Evolutionary conservation across 495 filamentous ascomycete species (phyloP).

Genomic region (Glutinoglossum americanum): DNA sequence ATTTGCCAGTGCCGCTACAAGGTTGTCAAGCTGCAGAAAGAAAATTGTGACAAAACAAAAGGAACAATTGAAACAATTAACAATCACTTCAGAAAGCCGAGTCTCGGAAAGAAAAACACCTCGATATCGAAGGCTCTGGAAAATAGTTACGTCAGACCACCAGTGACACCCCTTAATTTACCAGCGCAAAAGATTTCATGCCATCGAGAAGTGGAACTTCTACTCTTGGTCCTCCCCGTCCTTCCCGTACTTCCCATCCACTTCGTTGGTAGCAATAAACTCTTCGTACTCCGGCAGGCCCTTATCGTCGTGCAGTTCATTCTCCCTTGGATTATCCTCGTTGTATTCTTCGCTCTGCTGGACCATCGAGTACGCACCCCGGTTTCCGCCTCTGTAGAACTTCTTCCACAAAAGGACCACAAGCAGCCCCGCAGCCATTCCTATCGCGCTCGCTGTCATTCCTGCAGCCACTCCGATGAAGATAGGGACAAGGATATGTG

Average conservation of each 20-base stretch:
- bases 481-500: conserved; percentile 29
- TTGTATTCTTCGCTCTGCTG: background rate
- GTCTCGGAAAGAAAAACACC: background rate
- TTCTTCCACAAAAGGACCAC: conserved; percentile 24
- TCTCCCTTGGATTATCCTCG: background rate
- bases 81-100: too few species aligned
- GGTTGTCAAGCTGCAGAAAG: too few species aligned
- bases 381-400: conserved; percentile 12
- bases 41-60: too few species aligned
- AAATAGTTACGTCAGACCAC: background rate
- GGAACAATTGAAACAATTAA: too few species aligned
- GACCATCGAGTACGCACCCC: background rate
- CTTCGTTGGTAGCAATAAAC: background rate
- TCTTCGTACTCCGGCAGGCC: background rate
- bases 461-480: conserved; percentile 30
- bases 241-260: background rate
- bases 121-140: background rate
- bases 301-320: background rate
- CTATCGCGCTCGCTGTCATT: conserved; percentile 27
- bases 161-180: background rate
- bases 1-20: too few species aligned
- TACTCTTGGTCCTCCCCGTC: background rate
- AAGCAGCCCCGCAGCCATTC: conserved; percentile 28
- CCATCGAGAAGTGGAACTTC: background rate
- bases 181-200: background rate